These are phyloP conservation scores for Aspergillus novofumigatus DNA, from an alignment of 2,329 filamentous ascomycete species.

Conservation along the genomic window DNA sequence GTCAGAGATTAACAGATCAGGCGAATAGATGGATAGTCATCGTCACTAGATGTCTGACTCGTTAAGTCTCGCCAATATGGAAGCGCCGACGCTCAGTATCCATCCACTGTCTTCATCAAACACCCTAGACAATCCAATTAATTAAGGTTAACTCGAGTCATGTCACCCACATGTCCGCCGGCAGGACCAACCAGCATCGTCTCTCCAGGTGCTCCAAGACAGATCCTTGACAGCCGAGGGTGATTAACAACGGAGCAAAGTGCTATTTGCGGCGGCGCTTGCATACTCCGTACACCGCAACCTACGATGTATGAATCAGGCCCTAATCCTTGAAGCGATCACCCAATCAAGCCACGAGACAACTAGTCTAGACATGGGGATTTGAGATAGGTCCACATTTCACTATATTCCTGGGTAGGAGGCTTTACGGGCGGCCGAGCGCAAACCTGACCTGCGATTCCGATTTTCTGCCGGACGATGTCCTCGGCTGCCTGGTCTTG, in stretches of 20 bases:
- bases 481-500: not conserved
- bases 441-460: not conserved
- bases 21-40: not conserved
- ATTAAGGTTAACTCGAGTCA: conserved; percentile 2
- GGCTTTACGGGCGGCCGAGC: not conserved
- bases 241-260: conserved; percentile 1
- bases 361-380: not conserved
- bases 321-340: not conserved
- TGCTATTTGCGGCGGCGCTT: not conserved
- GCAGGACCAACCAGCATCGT: not conserved
- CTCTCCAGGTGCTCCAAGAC: not conserved
- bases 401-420: not conserved
- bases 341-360: not conserved
- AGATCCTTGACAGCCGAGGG: not conserved
- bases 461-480: not conserved
- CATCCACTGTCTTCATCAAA: not conserved
- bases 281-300: not conserved
- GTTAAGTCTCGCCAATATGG: not conserved
- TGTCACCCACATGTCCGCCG: conserved; percentile 1
- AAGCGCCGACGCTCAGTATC: not conserved
- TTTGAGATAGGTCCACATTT: not conserved
- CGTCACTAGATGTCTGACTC: not conserved
- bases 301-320: not conserved
- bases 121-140: not conserved
- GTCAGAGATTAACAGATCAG: not conserved